Percentiles rank a stretch among this genome's conserved stretches.
phyloP scores from a whole-genome alignment of 2,329 filamentous ascomycete genomes.

The Huntiella decipiens region DNA sequence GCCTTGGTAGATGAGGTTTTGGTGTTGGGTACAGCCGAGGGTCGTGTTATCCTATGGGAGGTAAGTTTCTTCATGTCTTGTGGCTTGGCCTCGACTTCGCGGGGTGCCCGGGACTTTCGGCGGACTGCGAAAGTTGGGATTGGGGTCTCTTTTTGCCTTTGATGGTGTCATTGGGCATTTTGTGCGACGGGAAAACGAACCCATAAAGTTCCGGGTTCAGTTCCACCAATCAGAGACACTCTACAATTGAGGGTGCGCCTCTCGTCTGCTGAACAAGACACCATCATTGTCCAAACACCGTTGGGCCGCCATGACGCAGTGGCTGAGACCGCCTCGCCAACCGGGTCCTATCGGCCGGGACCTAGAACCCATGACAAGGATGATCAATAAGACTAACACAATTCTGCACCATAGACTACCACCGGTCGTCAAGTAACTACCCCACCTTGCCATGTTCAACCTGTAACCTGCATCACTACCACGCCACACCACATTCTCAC shows the following conservation, averaged over 20 bases:
- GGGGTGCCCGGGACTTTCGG: no score
- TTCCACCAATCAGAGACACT: no score
- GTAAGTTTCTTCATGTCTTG: slow-evolving; percentile 27
- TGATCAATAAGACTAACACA: background rate
- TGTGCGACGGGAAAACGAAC: no score
- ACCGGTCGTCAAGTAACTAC: slow-evolving; percentile 63
- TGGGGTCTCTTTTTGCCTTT: slow-evolving; percentile 10
- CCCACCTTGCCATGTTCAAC: slow-evolving; percentile 59
- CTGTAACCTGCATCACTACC: slow-evolving; percentile 55
- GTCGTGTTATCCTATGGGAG: slow-evolving; percentile 84
- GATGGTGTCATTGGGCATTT: no score
- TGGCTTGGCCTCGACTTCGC: background rate
- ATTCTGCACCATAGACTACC: slow-evolving; percentile 31
- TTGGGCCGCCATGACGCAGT: no score
- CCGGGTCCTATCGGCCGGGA: no score
- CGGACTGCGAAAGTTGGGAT: no score
- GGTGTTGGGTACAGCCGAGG: slow-evolving; percentile 65
- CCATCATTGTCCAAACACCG: background rate
- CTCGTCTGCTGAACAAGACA: background rate
- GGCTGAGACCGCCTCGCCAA: no score
- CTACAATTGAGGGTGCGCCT: no score
- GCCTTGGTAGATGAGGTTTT: slow-evolving; percentile 54
- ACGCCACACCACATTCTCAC: slow-evolving; percentile 57
- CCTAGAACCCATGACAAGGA: no score
- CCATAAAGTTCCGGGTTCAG: no score